phyloP scores from a whole-genome alignment of 2,329 filamentous ascomycete genomes.

The Sordariomycetes sp. region DNA sequence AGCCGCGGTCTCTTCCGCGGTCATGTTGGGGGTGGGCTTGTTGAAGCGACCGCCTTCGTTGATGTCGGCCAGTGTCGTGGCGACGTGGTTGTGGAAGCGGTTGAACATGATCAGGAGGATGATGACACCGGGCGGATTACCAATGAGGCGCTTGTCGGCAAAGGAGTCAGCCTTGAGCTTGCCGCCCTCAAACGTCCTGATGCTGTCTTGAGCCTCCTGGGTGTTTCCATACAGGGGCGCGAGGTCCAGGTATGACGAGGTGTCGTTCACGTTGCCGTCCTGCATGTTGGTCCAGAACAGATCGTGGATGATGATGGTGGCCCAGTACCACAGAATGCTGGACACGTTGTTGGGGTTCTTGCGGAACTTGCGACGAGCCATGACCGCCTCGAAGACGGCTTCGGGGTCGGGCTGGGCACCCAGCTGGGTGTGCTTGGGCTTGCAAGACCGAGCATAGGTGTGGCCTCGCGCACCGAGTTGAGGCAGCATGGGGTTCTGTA shows the following conservation, averaged over 20 bases:
- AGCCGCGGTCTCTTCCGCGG: constrained; percentile 36
- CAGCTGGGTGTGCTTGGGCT: constrained; percentile 47
- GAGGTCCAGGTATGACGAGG: constrained; percentile 64
- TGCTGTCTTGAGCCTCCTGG: constrained; percentile 53
- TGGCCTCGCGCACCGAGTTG: constrained; percentile 58
- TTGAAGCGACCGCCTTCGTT: constrained; percentile 77
- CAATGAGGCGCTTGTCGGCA: constrained; percentile 59
- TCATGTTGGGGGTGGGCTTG: constrained; percentile 43
- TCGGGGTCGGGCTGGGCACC: constrained; percentile 60
- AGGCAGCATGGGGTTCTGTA: constrained; percentile 54
- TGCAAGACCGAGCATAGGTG: constrained; percentile 56
- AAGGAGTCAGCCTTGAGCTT: constrained; percentile 66
- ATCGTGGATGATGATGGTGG: constrained; percentile 65
- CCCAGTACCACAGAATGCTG: constrained; percentile 64
- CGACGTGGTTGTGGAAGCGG: constrained; percentile 81
- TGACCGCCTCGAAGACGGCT: constrained; percentile 52
- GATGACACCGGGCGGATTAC: constrained; percentile 63
- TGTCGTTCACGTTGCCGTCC: constrained; percentile 53
- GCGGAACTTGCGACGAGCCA: constrained; percentile 40
- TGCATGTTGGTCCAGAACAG: constrained; percentile 60
- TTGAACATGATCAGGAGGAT: constrained; percentile 72
- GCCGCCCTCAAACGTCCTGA: constrained; percentile 63
- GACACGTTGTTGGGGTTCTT: constrained; percentile 65
- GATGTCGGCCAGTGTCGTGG: constrained; percentile 69
- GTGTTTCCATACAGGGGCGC: constrained; percentile 64